Conservation (phyloP, 495 filamentous ascomycete genomes). For the Oleoguttula mirabilis region DNA sequence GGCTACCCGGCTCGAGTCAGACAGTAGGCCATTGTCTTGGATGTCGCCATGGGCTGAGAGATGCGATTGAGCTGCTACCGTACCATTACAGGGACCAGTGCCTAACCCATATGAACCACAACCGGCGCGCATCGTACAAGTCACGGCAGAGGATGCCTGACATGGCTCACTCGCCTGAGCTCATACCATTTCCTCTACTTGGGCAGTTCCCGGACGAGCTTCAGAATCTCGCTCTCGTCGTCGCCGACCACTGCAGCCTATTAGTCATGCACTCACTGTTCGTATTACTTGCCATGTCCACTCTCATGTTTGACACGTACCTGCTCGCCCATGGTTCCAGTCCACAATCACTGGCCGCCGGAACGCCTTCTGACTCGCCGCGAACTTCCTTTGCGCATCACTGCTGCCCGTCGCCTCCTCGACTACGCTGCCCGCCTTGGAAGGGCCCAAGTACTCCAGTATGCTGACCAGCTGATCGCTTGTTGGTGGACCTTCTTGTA, state of each 20-base stretch:
- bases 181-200: no score
- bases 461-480: constrained; percentile 75
- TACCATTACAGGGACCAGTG: no score
- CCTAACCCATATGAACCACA: no score
- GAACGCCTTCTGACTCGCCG: constrained; percentile 45
- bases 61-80: no score
- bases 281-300: not conserved
- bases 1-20: no score
- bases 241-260: constrained; percentile 45
- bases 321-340: constrained; percentile 79
- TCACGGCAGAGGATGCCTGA: no score
- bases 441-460: constrained; percentile 64
- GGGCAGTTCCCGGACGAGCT: constrained; percentile 53
- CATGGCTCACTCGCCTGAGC: no score
- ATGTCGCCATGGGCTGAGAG: no score
- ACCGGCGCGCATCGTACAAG: no score
- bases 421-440: constrained; percentile 48
- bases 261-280: not conserved
- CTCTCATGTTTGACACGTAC: no score
- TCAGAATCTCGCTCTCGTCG: constrained; percentile 72
- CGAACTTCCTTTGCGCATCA: constrained; percentile 67
- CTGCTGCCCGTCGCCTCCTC: constrained; percentile 54
- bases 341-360: constrained; percentile 70
- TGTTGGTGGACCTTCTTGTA: constrained; percentile 72
- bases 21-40: no score